Base-by-base conservation (phyloP, 805 yeast genomes). In the Ascoidea tarda region DNA sequence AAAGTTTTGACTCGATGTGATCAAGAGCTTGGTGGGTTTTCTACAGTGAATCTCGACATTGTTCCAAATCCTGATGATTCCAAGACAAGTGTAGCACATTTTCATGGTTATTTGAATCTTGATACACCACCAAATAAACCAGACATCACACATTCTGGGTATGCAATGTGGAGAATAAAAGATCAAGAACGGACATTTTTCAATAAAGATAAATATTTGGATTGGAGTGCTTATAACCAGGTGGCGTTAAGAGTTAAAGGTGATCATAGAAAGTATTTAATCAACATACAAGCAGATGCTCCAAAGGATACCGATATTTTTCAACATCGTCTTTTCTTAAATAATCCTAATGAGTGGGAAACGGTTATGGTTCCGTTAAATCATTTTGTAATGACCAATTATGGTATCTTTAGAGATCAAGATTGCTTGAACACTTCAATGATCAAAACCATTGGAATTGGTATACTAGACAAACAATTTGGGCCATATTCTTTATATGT, bases 91-190 rank as follows among this genome's bases (percentile, higher is more conserved):
- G 72, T 71, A 55, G 95, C 83, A 1, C 75, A 77, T 54, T 83
- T 87, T 67, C 79, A 78, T 62, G 96, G 96, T 5, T 79, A 79
- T 50, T 63, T 81, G 54, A 79, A 77, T 58, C 74, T 82, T 55
- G 86, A 83, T 57, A 74, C 84, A 44, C 93, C 87, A 12, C 72
- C 75, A 51, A 76, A 77, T 56, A 72, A 79, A 50, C 86, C 87
- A 0, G 81, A 81, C 50, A 76, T 85, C 28, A 73, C 76, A 16
- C 71, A 80, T 55, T 76, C 83, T 16, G 87, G 87, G 0, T 81
- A 81, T 69, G 87, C 95, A 45, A 86, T 87, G 95, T 86, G 84
- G 67, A 75, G 95, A 56, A 87, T 95, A 0, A 75, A 71, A 58
- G 87, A 85, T 61, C 77, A 80, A 59, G 74, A 72, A 53, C 70